Percentiles rank a stretch among this genome's conserved stretches.
These are phyloP conservation scores for Ramaria sp. DNA, from an alignment of 768 basidiomycete genomes.

Conservation along the genomic window DNA sequence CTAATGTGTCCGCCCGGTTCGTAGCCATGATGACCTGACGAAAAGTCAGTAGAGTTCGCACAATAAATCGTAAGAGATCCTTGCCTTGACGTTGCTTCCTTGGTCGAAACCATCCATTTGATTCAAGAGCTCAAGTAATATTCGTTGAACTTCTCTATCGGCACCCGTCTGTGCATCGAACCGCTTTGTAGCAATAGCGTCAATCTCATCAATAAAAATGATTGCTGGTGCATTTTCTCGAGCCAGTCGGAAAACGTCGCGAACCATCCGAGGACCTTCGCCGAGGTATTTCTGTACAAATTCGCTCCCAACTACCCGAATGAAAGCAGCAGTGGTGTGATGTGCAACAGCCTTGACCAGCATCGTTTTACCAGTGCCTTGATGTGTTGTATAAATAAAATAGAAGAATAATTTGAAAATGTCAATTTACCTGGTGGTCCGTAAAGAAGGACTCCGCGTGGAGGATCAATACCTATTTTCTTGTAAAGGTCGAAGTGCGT, in stretches of 20 bases:
- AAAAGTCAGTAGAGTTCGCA: slow-evolving; percentile 3
- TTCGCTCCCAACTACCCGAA: slow-evolving; percentile 95
- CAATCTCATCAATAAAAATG: slow-evolving; percentile 98
- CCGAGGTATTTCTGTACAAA: slow-evolving; percentile 99
- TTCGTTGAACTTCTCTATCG: slow-evolving; percentile 97
- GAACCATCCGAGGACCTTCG: slow-evolving; percentile 99
- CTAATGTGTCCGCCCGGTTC: slow-evolving; percentile 95
- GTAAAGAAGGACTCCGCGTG: slow-evolving; percentile 91
- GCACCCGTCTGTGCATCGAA: slow-evolving; percentile 99
- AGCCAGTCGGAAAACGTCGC: slow-evolving; percentile 96
- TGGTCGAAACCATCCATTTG: slow-evolving; percentile 99
- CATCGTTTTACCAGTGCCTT: slow-evolving; percentile 98
- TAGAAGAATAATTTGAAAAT: not conserved
- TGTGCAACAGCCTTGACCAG: slow-evolving; percentile 98
- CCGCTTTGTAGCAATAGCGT: slow-evolving; percentile 98
- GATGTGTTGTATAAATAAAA: slow-evolving; percentile 6
- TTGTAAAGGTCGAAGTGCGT: slow-evolving; percentile 98
- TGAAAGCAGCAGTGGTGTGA: slow-evolving; percentile 94
- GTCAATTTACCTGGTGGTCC: slow-evolving; percentile 76
- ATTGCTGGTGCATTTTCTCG: slow-evolving; percentile 96
- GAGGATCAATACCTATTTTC: slow-evolving; percentile 99
- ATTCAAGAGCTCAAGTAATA: slow-evolving; percentile 89
- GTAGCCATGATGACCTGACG: slow-evolving; percentile 98
- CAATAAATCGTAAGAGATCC: no score
- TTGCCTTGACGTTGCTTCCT: slow-evolving; percentile 93